These are phyloP conservation scores for Rhodotorula sp. DNA, from an alignment of 1,284 basidiomycete species.

Conservation along the genomic window DNA sequence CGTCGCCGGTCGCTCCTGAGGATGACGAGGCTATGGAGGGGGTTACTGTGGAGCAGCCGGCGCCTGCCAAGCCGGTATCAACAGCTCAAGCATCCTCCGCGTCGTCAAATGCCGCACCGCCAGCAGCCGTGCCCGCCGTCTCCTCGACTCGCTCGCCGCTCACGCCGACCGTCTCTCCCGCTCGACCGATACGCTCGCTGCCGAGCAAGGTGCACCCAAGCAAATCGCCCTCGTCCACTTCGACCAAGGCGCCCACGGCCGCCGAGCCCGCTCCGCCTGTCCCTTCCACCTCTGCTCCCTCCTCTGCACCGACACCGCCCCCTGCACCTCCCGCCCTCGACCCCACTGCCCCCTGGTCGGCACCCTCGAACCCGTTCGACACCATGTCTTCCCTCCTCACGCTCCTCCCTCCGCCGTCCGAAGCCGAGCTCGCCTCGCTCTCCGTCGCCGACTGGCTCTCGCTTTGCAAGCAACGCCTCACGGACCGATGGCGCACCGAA, in stretches of 20 bases:
- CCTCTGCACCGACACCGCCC: background rate
- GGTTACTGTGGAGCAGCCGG: background rate
- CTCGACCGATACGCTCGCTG: constrained; percentile 17
- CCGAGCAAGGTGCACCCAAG: constrained; percentile 22
- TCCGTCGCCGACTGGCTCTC: constrained; percentile 23
- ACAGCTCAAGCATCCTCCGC: background rate
- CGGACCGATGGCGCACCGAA: background rate
- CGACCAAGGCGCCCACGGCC: background rate
- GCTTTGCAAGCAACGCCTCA: constrained; percentile 4
- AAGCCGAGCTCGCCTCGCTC: constrained; percentile 4
- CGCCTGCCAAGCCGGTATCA: background rate
- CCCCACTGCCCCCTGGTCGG: background rate
- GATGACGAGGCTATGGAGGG: background rate
- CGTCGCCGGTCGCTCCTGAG: background rate
- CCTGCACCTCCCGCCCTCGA: background rate
- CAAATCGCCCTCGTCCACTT: constrained; percentile 23
- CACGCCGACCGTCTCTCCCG: background rate
- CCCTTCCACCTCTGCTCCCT: background rate
- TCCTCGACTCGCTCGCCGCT: background rate
- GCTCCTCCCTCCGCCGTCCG: constrained; percentile 16
- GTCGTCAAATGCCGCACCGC: background rate
- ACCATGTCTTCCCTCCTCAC: background rate
- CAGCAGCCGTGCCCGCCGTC: background rate
- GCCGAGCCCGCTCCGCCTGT: background rate
- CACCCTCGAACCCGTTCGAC: constrained; percentile 15